Evolutionary conservation across 768 basidiomycete genomes (phyloP).

Genomic region (Termitomyces sp.): DNA sequence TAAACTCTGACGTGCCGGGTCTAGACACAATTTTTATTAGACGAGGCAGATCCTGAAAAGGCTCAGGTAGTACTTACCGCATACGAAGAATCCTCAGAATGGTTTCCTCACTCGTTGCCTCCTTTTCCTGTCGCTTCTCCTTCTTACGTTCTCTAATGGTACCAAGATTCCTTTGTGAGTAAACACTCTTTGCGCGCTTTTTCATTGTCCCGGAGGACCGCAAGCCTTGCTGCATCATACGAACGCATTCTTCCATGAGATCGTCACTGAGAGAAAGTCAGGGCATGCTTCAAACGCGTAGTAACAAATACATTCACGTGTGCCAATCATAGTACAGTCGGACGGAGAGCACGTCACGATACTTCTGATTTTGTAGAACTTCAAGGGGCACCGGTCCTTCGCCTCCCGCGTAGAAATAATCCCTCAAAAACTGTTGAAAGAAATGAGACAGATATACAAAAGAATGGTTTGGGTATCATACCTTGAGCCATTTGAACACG

Average conservation of each 20-base stretch:
- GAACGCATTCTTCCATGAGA: constrained; percentile 92
- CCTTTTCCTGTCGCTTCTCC: constrained; percentile 82
- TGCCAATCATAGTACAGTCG: constrained; percentile 96
- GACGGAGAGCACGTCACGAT: constrained; percentile 85
- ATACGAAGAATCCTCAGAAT: constrained; percentile 94
- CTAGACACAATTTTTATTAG: constrained; percentile 29
- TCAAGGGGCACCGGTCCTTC: constrained; percentile 88
- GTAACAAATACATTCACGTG: constrained; percentile 46
- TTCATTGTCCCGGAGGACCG: constrained; percentile 69
- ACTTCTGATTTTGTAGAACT: constrained; percentile 88
- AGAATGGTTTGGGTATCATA: constrained; percentile 17
- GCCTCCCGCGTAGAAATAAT: constrained; percentile 93
- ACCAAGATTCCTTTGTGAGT: constrained; percentile 88
- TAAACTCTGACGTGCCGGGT: constrained; percentile 78
- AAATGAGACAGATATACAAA: constrained; percentile 1
- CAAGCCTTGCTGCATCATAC: constrained; percentile 88
- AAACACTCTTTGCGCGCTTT: constrained; percentile 90
- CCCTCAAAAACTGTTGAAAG: constrained; percentile 68
- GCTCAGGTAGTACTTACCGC: constrained; percentile 51
- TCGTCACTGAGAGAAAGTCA: constrained; percentile 47
- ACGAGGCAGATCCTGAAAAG: background rate
- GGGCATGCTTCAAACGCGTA: constrained; percentile 1
- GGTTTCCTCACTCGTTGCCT: constrained; percentile 76
- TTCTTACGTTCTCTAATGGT: constrained; percentile 93
- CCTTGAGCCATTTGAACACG: constrained; percentile 98